Evolutionary conservation across 2,329 filamentous ascomycete genomes (phyloP), one percentile per base, ranked within the genome.

Genomic region (Ceratocystis papillata): DNA sequence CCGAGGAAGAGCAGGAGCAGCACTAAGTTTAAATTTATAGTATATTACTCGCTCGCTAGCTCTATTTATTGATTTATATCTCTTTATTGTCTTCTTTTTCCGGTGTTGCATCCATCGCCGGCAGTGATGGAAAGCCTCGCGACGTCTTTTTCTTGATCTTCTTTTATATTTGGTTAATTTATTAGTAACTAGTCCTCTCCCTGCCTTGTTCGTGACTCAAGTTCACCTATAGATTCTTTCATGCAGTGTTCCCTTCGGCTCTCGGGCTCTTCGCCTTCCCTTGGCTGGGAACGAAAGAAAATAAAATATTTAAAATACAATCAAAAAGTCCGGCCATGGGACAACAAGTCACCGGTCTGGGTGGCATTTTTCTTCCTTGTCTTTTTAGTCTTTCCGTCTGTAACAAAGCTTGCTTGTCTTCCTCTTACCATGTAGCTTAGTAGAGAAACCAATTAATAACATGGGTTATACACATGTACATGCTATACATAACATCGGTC

Each of bases 201-300:
- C 17, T 12, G 50, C 50, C 20, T 15, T 28, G 20, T 15, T 55
- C 50, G 22, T 55, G 50, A 55, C 50, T 55, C n/a, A 55, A 25
- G 22, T 5, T 22, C 20, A 37, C 20, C 7, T 15, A 30, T 30
- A 15, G 0, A 20, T 48, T 55, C 50, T 22, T 48, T 48, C n/a
- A 48, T 48, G 45, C n/a, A 6, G 45, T 48, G 15, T 20, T 48
- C n/a, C n/a, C n/a, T 48, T 48, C 50, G 50, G 50, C 50, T 55
- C 50, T 55, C 50, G 50, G 50, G 50, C 10, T 55, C 50, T 55
- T 55, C 50, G 50, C 22, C 50, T 55, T 48, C 17, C 33, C 33
- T 37, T 37, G 33, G 1, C 33, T 37, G 33, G 3, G 33, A 37
- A 37, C 33, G 33, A 37, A 37, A 12, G 33, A 37, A 10, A 22